Base-by-base conservation (phyloP, 1,284 basidiomycete species). In the Athelia sp. region DNA sequence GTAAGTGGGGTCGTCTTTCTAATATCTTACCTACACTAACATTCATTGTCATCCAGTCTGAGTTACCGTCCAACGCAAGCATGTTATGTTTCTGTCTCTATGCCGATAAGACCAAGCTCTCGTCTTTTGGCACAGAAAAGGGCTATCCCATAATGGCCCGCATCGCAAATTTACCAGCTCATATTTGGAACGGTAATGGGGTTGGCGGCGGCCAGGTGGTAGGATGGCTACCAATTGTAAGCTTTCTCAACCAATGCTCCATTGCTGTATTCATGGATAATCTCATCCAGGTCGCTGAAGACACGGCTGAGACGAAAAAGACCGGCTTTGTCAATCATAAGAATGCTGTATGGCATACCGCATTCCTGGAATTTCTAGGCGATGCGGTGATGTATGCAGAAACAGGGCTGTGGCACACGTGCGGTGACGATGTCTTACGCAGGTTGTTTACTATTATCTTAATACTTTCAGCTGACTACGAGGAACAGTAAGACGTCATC, bases 81-180 rank as follows among this genome's bases (percentile, higher is more conserved):
- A 58, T 62, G 0, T 31, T 68, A 2, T 50, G 45, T 0, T 57
- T 62, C 34, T 59, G 63, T n/a, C 24, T 78, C 1, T 78, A 74
- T 65, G 70, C 73, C 4, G 69, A 77, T 51, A 77, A 76, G 49
- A 70, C 70, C 4, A 64, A 67, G 17, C 57, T 77, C 0, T 75
- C 71, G 0, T 65, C 62, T 0, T 76, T 76, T 59, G 70, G 72
- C 0, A 71, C 62, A 0, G 58, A 55, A 9, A 72, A 72, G 46
- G 74, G 64, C 0, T 75, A 77, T 56, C 72, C 74, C 0, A 63
- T 77, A 0, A 55, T 76, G n/a, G 70, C 62, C 0, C 52, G 61
- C 3, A 57, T 65, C 46, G 66, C 54, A 1, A 73, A 75, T 52
- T 54, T 78, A 1, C 67, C 68, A 0, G 38, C 51, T 0, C 46